Base-by-base conservation (phyloP, 208 protist genomes). In the Trypanosoma theileri region DNA sequence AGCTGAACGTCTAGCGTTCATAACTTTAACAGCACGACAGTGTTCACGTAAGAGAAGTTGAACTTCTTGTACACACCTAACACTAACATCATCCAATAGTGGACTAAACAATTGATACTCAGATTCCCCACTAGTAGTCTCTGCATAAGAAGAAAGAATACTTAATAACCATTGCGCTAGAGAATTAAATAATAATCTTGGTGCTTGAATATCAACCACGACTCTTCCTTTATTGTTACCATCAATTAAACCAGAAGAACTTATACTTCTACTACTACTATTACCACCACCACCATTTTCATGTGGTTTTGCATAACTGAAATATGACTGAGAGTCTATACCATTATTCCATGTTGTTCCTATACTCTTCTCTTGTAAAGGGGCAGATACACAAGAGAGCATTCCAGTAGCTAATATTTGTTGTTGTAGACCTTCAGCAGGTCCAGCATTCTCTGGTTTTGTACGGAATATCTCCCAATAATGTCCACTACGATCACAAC, bases 21-120 rank as follows among this genome's bases (percentile, higher is more conserved):
- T 71, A 2, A 79, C 71, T 64, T 84, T 83, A 44, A 96, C 82
- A 13, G 83, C 73, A 28, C 88, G 82, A 40, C 92, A 81, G 73
- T 94, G 88, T 58, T 94, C 85, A 19, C 63, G 54, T 2, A 96
- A 60, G 12, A 86, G 71, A 8, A 68, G 57, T 28, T 80, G 76
- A 16, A 94, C 76, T 70, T 94, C 85, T 12, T 77, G 60, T 16
- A 93, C 82, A 54, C 83, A 91, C 13, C 80, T 75, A 42, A 73
- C 59, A 62, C 91, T 71, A 10, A 96, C 88, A 74, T 96, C 91
- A 62, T 93, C 88, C 26, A 80, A 66, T 42, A 96, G 74, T 17
- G 87, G 88, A 17, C 84, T 80, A 72, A 88, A 96, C 35, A 96
- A 83, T 21, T 50, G 11, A 63, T 77, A 66, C 53, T 42, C 73